phyloP scores from a whole-genome alignment of 1,284 basidiomycete genomes.

The Ganoderma sinense region DNA sequence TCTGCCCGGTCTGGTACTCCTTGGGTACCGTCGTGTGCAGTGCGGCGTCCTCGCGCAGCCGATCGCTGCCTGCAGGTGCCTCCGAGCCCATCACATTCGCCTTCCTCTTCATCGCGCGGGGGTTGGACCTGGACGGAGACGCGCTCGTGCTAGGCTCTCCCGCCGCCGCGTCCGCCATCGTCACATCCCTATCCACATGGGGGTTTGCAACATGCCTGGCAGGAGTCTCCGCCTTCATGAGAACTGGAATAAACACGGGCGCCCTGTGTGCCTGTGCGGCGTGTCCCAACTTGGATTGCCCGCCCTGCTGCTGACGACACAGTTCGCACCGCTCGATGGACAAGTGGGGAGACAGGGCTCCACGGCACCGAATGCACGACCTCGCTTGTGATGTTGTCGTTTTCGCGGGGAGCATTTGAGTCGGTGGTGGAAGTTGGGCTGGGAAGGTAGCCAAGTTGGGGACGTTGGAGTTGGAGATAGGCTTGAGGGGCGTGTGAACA shows the following conservation, averaged over 20 bases:
- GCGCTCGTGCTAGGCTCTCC: not conserved
- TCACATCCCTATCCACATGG: constrained; percentile 3
- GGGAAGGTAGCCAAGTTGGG: not conserved
- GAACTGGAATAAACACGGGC: not conserved
- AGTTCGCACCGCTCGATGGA: constrained; percentile 10
- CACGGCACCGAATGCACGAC: constrained; percentile 8
- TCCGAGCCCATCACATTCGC: not conserved
- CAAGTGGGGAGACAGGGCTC: not conserved
- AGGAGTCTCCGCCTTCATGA: not conserved
- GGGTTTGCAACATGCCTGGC: not conserved
- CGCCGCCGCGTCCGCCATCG: constrained; percentile 1
- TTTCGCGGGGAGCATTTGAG: not conserved
- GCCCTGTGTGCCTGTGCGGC: not conserved
- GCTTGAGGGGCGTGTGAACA: constrained; percentile 9
- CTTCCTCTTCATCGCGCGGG: constrained; percentile 13
- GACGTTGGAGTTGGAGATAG: constrained; percentile 13
- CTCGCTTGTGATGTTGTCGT: not conserved
- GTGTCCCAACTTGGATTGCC: not conserved
- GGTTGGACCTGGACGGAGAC: not conserved
- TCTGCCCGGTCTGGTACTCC: constrained; percentile 20
- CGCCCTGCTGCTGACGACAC: constrained; percentile 6
- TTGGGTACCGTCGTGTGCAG: not conserved
- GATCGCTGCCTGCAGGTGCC: not conserved
- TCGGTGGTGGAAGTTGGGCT: not conserved
- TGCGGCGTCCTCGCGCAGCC: not conserved